Base-by-base conservation (phyloP, 2,329 filamentous ascomycete species). In the Xylariaceae sp. region DNA sequence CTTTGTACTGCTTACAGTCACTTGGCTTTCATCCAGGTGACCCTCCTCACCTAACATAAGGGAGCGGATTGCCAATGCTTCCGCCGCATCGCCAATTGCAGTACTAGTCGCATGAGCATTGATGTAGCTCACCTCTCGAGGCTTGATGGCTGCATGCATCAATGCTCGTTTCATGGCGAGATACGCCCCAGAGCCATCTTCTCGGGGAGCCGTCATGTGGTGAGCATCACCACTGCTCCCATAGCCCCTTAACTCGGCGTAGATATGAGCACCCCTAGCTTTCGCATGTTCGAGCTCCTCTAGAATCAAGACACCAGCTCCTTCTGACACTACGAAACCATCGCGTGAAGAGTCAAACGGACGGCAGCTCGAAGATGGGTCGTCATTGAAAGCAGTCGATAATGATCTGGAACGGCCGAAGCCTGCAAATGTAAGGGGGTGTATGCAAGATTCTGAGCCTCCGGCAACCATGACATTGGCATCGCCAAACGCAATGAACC, bases 381-480 rank as follows among this genome's bases (percentile, higher is more conserved):
- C 64, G 45, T 86, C 69, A 57, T 96, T 96, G 68, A 81, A 94
- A 3, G 74, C 76, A 0, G 88, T 95, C 6, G 89, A 84, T 28
- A 98, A 70, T 39, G 90, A 96, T 44, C 91, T 79, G 1, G 90
- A 89, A 47, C 89, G 78, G 18, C 89, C 85, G 58, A 98, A 98
- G 6, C 91, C 93, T 6, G 90, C 88, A 52, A 97, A 85, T 2
- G 91, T 87, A 33, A 98, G 74, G 9, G 93, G 93, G 60, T 98
- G 91, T 42, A 98, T 91, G 62, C 93, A 98, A 0, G 91, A 89
- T 65, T 98, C 93, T 8, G 91, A 81, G 19, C 91, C 91, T 32
- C 93, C 93, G n/a, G 93, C 89, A 8, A 98, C 68, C 89, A 98
- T 97, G 41, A 97, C 85, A 62, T 95, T 78, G 34, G 91, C 91